Percentiles rank a stretch among this genome's conserved stretches.
Evolutionary conservation across 352 stramenopile species (phyloP).

Genomic region (Globisporangium yorkense): DNA sequence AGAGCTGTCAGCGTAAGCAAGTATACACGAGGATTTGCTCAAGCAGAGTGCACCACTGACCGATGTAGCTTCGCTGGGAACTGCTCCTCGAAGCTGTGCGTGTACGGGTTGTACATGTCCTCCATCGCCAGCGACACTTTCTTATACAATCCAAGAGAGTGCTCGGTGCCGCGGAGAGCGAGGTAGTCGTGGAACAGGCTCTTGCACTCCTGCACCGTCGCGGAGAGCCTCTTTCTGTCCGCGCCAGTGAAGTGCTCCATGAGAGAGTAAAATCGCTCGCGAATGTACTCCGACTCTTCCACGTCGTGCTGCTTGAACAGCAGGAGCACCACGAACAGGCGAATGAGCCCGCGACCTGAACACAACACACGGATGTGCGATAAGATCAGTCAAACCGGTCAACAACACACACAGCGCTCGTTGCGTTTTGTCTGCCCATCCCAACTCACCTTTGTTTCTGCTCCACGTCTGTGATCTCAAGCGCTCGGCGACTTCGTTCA

Average conservation of each 20-base stretch:
- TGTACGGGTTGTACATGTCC: constrained; percentile 20
- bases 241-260: constrained; percentile 33
- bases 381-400: background rate
- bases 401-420: background rate
- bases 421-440: background rate
- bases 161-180: constrained; percentile 19
- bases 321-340: constrained; percentile 54
- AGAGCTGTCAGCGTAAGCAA: background rate
- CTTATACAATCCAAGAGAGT: constrained; percentile 11
- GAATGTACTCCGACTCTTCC: constrained; percentile 26
- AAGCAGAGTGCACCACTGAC: constrained; percentile 2
- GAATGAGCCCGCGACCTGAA: constrained; percentile 46
- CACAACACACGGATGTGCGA: background rate
- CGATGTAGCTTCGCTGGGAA: constrained; percentile 18
- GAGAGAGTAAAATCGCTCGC: constrained; percentile 39
- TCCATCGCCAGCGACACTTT: constrained; percentile 19
- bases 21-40: no score
- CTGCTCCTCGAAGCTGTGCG: constrained; percentile 10
- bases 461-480: constrained; percentile 42
- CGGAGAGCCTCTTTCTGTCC: constrained; percentile 20
- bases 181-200: constrained; percentile 51
- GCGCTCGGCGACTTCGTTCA: constrained; percentile 53
- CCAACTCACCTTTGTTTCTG: constrained; percentile 32
- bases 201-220: constrained; percentile 45
- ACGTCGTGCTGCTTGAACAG: constrained; percentile 43